Conservation (phyloP, 2,329 filamentous ascomycete genomes). For the Aspergillus clavatus region DNA sequence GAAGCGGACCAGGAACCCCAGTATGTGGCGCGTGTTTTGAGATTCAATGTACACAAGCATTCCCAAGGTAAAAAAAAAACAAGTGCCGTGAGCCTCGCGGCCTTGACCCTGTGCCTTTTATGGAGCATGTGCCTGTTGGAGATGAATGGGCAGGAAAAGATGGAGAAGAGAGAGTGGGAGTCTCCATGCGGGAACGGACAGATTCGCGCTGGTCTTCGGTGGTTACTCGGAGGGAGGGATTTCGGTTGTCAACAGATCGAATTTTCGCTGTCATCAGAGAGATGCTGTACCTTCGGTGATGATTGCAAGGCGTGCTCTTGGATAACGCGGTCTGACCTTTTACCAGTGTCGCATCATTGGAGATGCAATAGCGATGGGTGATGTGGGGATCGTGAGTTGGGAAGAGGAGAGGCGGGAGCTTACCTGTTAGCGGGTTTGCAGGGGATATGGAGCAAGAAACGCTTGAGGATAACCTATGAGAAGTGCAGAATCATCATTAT, state of each 20-base stretch:
- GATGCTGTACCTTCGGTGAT: slow-evolving; percentile 22
- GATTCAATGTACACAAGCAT: slow-evolving; percentile 24
- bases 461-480: too few relatives aligned
- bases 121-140: slow-evolving; percentile 22
- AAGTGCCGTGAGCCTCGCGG: slow-evolving; percentile 22
- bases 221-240: slow-evolving; percentile 8
- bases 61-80: slow-evolving; percentile 22
- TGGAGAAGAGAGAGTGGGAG: background rate
- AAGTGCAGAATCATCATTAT: too few relatives aligned
- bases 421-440: too few relatives aligned
- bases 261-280: slow-evolving; percentile 2
- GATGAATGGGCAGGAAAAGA: slow-evolving; percentile 4
- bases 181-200: slow-evolving; percentile 1
- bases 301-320: slow-evolving; percentile 8
- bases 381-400: background rate
- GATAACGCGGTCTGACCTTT: slow-evolving; percentile 41
- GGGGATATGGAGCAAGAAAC: too few relatives aligned
- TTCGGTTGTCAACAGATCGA: slow-evolving; percentile 2
- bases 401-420: background rate
- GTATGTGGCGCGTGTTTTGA: slow-evolving; percentile 24
- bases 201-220: background rate
- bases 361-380: slow-evolving; percentile 17
- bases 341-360: slow-evolving; percentile 44
- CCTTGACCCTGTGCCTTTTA: slow-evolving; percentile 24
- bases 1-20: slow-evolving; percentile 40